Base-by-base conservation (phyloP, 2,329 filamentous ascomycete genomes). In the Aspergillus glaucus region DNA sequence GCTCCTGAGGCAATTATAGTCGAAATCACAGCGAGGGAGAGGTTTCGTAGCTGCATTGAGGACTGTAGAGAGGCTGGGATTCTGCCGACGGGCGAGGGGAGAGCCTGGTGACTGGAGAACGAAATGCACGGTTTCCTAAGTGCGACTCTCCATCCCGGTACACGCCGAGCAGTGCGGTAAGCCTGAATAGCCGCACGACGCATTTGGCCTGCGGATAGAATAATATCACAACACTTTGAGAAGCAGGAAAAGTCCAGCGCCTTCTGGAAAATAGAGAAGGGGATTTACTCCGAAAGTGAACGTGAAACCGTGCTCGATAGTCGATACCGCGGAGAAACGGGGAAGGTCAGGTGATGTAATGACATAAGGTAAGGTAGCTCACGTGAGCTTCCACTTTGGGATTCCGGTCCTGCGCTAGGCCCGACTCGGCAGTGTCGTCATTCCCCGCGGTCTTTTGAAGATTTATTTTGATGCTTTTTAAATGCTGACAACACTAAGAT, bases 11-110 rank as follows among this genome's bases (percentile, higher is more conserved):
- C 74, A 40, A 76, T 71, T 5, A 74, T 62, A 24, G 71, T 70
- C 43, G 73, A 75, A 22, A 75, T 68, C 48, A 75, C 67, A 43
- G 72, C 73, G 37, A 77, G 57, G 21, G 74, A 75, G 51, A 76
- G 68, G 44, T 71, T 75, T 32, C 74, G 73, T 42, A 75, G 62
- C 62, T 75, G 68, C 74, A 78, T 77, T 47, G 73, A 71, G 42
- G 72, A 69, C 44, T 72, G 69, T 19, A 73, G 48, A 17, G 63
- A 56, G 26, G 64, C 66, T 36, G 69, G 65, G 50, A 62, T 55
- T 43, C 62, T 49, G 65, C 60, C 48, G 62, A 63, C 41, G 63
- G 59, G 21, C 68, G 68, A 45, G 68, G 55, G 50, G 55, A 71
- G 57, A 48, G 62, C 62, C 59, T 67, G 66, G 55, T 64, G 68